Base-by-base conservation (phyloP, 805 yeast species). In the Vanderwaltozyma polyspora region DNA sequence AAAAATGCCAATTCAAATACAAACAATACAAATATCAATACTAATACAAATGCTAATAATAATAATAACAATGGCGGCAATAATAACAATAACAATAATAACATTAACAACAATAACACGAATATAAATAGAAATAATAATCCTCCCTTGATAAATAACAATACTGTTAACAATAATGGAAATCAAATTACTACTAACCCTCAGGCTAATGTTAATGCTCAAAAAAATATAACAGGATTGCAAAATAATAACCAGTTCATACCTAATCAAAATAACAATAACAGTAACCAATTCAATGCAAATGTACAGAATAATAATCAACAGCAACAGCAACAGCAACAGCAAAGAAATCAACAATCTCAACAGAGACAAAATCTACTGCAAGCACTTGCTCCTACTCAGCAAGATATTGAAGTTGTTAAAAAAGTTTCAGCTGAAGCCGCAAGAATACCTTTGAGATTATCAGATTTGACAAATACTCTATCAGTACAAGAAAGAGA, bases 341-440 rank as follows among this genome's bases (percentile, higher is more conserved):
- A n/a, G 12, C 6, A 26, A 6, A 26, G 6, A 7, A 26, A 26
- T 15, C 9, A 15, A 2, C n/a, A 26, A 6, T 5, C 12, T 9
- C 31, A 21, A 19, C 28, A 18, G 9, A 17, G 28, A 15, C 32
- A 29, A 14, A 17, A 39, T 28, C 13, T 24, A 14, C 19, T 35
- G 17, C 52, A 55, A 33, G 42, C 48, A n/a, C 40, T 51, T 35
- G 52, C 52, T 21, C 74, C 51, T 62, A 58, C 79, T 15, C 81
- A 70, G 27, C 84, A 72, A 41, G 82, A 72, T 64, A 74, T 73
- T 64, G 58, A 66, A 41, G 71, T 66, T 38, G 66, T 85, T 41
- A 70, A 76, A 39, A 68, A 68, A 37, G 68, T 86, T 28, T 67
- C 76, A 37, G 79, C 74, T 23, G 93, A 81, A 40, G 86, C 80